Evolutionary conservation across 805 yeast genomes (phyloP).

Genomic region (Pichia paraexigua): DNA sequence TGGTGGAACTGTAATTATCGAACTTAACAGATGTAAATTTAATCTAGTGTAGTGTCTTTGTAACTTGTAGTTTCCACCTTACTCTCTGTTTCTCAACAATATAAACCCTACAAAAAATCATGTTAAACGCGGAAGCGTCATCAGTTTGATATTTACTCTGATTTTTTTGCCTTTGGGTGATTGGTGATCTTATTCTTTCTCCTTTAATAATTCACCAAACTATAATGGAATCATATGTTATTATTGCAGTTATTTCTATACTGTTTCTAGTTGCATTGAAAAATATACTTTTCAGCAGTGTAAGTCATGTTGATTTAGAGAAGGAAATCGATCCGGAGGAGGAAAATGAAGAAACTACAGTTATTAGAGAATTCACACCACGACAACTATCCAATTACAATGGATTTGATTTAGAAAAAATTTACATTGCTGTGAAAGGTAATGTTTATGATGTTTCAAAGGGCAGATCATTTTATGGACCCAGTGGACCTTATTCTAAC

Average conservation of each 20-base stretch:
- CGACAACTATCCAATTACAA: slow-evolving; percentile 62
- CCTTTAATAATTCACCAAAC: neutral
- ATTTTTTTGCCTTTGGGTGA: neutral
- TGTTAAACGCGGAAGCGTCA: neutral
- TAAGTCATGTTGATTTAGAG: slow-evolving; percentile 16
- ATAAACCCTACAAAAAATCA: neutral
- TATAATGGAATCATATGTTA: slow-evolving; percentile 21
- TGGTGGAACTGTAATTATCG: slow-evolving; percentile 35
- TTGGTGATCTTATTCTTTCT: neutral
- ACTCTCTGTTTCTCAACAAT: neutral
- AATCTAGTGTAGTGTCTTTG: neutral
- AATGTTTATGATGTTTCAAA: slow-evolving; percentile 75
- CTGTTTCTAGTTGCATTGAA: slow-evolving; percentile 19
- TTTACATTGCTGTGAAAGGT: slow-evolving; percentile 82
- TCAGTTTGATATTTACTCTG: neutral
- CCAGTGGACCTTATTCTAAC: slow-evolving; percentile 88
- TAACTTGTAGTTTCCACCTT: neutral
- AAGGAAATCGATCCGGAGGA: slow-evolving; percentile 21
- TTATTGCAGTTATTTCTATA: slow-evolving; percentile 2
- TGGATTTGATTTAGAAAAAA: slow-evolving; percentile 71
- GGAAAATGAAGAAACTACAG: slow-evolving; percentile 18
- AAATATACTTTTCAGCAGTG: slow-evolving; percentile 16
- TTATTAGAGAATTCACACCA: slow-evolving; percentile 58
- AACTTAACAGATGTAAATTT: slow-evolving; percentile 22
- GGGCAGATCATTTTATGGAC: slow-evolving; percentile 86